Conservation (phyloP, 768 basidiomycete species). For the Pholiota microspora region DNA sequence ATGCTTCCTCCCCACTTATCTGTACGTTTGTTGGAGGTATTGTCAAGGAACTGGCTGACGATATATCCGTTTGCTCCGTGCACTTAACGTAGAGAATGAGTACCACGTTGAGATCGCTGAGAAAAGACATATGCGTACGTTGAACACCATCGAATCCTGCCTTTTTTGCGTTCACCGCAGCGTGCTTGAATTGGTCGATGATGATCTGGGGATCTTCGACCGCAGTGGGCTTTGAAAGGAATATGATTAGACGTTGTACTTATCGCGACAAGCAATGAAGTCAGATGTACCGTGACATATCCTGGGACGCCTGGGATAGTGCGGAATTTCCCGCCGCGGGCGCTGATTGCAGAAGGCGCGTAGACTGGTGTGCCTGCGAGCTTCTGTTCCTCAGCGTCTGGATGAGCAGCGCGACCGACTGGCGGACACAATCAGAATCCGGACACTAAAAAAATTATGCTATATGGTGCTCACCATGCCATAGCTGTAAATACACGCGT, state of each 20-base stretch:
- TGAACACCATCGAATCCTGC: constrained; percentile 57
- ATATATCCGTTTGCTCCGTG: constrained; percentile 44
- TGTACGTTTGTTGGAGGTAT: constrained; percentile 43
- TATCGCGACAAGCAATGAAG: constrained; percentile 6
- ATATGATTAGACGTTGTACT: not conserved
- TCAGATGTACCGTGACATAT: constrained; percentile 36
- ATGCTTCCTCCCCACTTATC: constrained; percentile 61
- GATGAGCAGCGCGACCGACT: constrained; percentile 36
- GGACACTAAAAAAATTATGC: not conserved
- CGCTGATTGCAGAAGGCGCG: constrained; percentile 40
- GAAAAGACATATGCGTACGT: constrained; percentile 20
- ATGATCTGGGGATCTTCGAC: constrained; percentile 39
- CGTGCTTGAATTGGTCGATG: constrained; percentile 36
- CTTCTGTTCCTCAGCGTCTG: constrained; percentile 37
- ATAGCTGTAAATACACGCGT: not conserved
- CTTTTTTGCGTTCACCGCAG: constrained; percentile 44
- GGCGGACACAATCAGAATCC: not conserved
- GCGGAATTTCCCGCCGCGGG: constrained; percentile 37
- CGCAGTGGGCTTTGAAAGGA: constrained; percentile 32
- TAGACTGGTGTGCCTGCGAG: constrained; percentile 36
- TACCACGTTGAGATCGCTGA: too few species aligned
- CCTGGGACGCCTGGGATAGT: constrained; percentile 33
- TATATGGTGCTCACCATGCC: constrained; percentile 1
- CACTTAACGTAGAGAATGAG: constrained; percentile 24
- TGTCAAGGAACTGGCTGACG: constrained; percentile 50